Base-by-base conservation (phyloP, 2,329 filamentous ascomycete species). In the Fusarium algeriense region DNA sequence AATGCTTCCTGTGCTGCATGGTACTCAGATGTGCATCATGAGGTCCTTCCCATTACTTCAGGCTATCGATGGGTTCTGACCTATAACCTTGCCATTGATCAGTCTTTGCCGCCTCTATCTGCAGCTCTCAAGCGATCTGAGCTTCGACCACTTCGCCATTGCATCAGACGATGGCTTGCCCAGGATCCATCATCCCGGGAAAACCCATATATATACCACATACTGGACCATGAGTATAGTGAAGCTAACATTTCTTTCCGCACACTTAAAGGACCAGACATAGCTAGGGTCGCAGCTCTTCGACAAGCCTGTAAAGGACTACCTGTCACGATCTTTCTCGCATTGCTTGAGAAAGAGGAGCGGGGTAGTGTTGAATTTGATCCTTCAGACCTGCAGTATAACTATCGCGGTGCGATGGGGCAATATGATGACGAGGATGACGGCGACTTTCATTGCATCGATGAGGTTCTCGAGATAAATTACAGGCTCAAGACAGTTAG, bases 11-110 rank as follows among this genome's bases (percentile, higher is more conserved):
- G 70, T 30, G 67, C 73, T 10, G 78, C 63, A 35, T 83, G 81
- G 87, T 89, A 87, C 73, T 83, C 85, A 0, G 85, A 89, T 60
- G 85, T 88, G 1, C 79, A 78, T 3, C 85, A 88, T 69, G 83
- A 89, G 73, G 80, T 87, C n/a, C 77, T 82, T 19, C 81, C 83
- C 3, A 80, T 89, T 5, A 80, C 69, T 0, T 82, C 81, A 0
- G 87, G 87, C 5, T 83, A 85, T 70, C 84, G 85, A 6, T 81
- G 85, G 59, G 85, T 87, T 13, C 69, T 89, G 14, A 86, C 83
- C 0, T 90, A 87, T 76, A 88, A 88, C 70, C 81, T 89, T 7
- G 73, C 75, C 17, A 60, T 78, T 20, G 63, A 73, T 8, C 59
- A 37, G 7, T 34, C 71, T 8, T 48, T 62, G 19, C 56, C 60